Percentiles rank a stretch among this genome's conserved stretches.
These are phyloP conservation scores for Calocybe gangraenosa DNA, from an alignment of 768 basidiomycete genomes.

Conservation along the genomic window DNA sequence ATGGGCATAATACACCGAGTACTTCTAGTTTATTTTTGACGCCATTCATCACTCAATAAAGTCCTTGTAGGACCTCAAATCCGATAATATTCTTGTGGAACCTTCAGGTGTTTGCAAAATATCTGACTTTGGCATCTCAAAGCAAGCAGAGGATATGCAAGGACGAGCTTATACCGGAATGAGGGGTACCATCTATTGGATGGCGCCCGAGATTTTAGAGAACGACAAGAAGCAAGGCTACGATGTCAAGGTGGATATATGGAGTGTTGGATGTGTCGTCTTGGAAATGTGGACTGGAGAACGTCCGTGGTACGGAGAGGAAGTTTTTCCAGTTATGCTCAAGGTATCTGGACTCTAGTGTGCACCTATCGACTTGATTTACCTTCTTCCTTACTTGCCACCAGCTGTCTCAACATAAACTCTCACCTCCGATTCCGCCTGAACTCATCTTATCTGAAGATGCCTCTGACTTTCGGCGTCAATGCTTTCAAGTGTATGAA, in stretches of 20 bases:
- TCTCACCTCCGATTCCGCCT: slow-evolving; percentile 73
- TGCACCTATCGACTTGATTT: not conserved
- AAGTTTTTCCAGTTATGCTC: slow-evolving; percentile 71
- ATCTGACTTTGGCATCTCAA: slow-evolving; percentile 96
- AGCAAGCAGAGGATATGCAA: slow-evolving; percentile 67
- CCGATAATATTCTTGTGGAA: slow-evolving; percentile 92
- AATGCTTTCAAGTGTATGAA: slow-evolving; percentile 73
- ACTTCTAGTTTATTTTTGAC: slow-evolving; percentile 14
- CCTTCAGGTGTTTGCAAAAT: slow-evolving; percentile 86
- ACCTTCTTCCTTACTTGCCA: not conserved
- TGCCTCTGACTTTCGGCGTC: slow-evolving; percentile 68
- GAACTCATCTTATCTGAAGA: slow-evolving; percentile 55
- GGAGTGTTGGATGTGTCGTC: slow-evolving; percentile 91
- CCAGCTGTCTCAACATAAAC: slow-evolving; percentile 63
- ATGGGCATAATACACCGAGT: slow-evolving; percentile 85
- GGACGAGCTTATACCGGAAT: slow-evolving; percentile 69
- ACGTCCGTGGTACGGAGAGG: slow-evolving; percentile 79
- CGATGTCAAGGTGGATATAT: slow-evolving; percentile 93
- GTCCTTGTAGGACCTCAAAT: slow-evolving; percentile 72
- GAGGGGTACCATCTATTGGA: slow-evolving; percentile 94
- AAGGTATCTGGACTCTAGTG: slow-evolving; percentile 45
- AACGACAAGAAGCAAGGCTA: slow-evolving; percentile 67
- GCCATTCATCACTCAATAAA: slow-evolving; percentile 4
- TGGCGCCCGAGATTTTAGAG: slow-evolving; percentile 87
- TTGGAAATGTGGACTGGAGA: slow-evolving; percentile 96